Conservation (phyloP, 2,329 filamentous ascomycete species). For the Pestalotiopsis sp. region DNA sequence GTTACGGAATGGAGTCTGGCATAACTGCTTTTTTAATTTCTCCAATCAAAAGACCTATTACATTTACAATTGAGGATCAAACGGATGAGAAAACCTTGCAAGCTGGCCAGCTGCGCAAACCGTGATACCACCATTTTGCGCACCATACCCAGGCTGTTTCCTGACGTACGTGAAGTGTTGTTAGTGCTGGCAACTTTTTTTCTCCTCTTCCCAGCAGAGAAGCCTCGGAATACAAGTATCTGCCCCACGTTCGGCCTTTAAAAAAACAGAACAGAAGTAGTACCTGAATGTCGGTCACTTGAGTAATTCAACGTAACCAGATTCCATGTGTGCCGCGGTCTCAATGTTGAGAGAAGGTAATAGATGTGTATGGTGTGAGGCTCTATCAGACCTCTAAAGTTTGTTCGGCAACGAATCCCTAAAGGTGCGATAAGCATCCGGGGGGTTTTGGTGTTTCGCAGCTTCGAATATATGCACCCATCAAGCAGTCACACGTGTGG, state of each 20-base stretch:
- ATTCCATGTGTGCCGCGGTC: neutral
- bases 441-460: neutral
- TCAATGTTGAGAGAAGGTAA: neutral
- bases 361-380: neutral
- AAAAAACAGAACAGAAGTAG: too few relatives aligned
- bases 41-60: neutral
- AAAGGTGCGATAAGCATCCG: neutral
- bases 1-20: slow-evolving; percentile 12
- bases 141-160: neutral
- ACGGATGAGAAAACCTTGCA: neutral
- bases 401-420: neutral
- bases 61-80: neutral
- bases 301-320: neutral
- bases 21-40: slow-evolving; percentile 6
- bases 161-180: neutral
- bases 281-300: too few relatives aligned
- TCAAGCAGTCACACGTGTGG: neutral
- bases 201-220: neutral
- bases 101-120: neutral
- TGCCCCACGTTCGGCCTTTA: neutral
- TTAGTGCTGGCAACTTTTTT: neutral
- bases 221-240: neutral
- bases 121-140: neutral
- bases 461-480: neutral
- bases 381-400: neutral